Conservation (phyloP, 768 basidiomycete genomes). For the Trichaptum fuscoviolaceum region DNA sequence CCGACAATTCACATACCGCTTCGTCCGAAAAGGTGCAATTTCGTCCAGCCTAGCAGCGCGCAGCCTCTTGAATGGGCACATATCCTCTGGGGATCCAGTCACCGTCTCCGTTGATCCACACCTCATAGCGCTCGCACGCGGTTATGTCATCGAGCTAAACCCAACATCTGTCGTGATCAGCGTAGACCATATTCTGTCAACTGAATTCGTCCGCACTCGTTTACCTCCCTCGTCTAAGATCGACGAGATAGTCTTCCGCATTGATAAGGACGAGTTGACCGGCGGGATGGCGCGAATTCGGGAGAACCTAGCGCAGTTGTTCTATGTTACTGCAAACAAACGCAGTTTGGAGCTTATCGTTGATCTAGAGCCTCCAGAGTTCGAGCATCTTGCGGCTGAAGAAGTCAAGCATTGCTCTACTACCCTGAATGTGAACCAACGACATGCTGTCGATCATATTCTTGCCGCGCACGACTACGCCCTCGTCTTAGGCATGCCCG, state of each 20-base stretch:
- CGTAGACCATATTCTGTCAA: slow-evolving; percentile 72
- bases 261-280: slow-evolving; percentile 91
- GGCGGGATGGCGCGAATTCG: slow-evolving; percentile 85
- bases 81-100: slow-evolving; percentile 76
- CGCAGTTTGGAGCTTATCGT: slow-evolving; percentile 72
- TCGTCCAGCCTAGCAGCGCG: slow-evolving; percentile 14
- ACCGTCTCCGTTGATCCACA: slow-evolving; percentile 84
- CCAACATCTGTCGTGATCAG: slow-evolving; percentile 65
- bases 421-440: slow-evolving; percentile 67
- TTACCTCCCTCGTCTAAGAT: slow-evolving; percentile 10
- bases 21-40: slow-evolving; percentile 35
- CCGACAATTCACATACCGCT: slow-evolving; percentile 75
- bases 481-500: slow-evolving; percentile 94
- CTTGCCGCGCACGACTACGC: slow-evolving; percentile 85
- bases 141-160: slow-evolving; percentile 73
- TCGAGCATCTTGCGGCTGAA: slow-evolving; percentile 29
- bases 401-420: slow-evolving; percentile 26
- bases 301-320: slow-evolving; percentile 84
- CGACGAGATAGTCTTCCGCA: slow-evolving; percentile 55
- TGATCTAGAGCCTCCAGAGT: slow-evolving; percentile 66
- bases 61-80: slow-evolving; percentile 69
- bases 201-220: slow-evolving; percentile 40
- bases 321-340: slow-evolving; percentile 72
- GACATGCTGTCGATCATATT: slow-evolving; percentile 64
- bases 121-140: slow-evolving; percentile 77